phyloP scores from a whole-genome alignment of 164 flowering plant genomes.

The Vitis riparia region DNA sequence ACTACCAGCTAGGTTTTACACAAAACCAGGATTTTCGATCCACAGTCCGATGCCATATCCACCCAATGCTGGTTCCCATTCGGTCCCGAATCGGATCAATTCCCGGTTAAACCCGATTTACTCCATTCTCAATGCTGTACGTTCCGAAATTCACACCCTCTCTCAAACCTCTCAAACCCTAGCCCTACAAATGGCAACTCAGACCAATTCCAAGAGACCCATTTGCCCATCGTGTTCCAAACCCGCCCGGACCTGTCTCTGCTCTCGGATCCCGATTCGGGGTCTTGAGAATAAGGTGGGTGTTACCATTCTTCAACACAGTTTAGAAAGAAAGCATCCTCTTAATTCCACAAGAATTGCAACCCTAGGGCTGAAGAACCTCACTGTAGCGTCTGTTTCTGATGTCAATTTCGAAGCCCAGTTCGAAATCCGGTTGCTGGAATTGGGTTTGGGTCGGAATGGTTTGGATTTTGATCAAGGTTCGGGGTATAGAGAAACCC shows the following conservation, averaged over 20 bases:
- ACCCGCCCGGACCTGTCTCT: slow-evolving; percentile 63
- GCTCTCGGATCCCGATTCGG: slow-evolving; percentile 47
- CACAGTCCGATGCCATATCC: too few species aligned
- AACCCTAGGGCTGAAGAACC: slow-evolving; percentile 62
- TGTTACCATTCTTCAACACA: slow-evolving; percentile 77
- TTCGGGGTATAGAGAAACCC: neutral
- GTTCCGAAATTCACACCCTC: slow-evolving; percentile 1
- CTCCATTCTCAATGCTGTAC: slow-evolving; percentile 6
- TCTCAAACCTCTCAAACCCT: slow-evolving; percentile 26
- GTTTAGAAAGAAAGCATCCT: slow-evolving; percentile 65
- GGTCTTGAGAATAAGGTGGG: slow-evolving; percentile 46
- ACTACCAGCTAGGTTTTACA: too few species aligned
- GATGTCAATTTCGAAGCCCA: slow-evolving; percentile 59
- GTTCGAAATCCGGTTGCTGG: slow-evolving; percentile 37
- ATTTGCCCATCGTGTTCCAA: slow-evolving; percentile 61
- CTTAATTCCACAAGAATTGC: slow-evolving; percentile 79
- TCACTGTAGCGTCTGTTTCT: slow-evolving; percentile 43
- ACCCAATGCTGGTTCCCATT: slow-evolving; percentile 5
- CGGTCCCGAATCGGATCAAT: slow-evolving; percentile 1
- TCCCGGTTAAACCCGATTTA: neutral
- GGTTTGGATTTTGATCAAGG: slow-evolving; percentile 5
- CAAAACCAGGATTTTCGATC: too few species aligned
- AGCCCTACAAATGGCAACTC: slow-evolving; percentile 35
- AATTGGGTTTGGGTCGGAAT: slow-evolving; percentile 12
- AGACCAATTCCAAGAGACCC: slow-evolving; percentile 45